phyloP scores from a whole-genome alignment of 805 yeast species.

The Wickerhamiella spandovensis region DNA sequence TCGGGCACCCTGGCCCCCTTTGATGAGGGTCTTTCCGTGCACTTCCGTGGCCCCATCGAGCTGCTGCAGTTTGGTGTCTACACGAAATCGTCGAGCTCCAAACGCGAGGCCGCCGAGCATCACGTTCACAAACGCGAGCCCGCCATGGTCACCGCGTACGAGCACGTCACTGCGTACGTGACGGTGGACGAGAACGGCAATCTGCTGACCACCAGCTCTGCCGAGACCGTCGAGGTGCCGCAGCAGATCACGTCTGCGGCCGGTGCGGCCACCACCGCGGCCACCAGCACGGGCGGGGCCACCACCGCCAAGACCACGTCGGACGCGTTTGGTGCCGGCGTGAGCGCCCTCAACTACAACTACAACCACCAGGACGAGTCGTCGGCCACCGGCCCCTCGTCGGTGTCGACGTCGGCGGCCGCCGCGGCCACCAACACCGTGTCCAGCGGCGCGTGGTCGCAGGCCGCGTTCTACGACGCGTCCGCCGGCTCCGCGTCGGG shows the following conservation, averaged over 20 bases:
- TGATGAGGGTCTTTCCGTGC: conserved; percentile 76
- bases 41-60: conserved; percentile 80
- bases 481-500: conserved; percentile 59
- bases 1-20: conserved; percentile 66
- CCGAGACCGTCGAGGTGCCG: conserved; percentile 9
- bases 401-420: conserved; percentile 20
- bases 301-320: conserved; percentile 8
- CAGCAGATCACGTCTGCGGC: conserved; percentile 20
- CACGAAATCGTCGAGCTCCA: conserved; percentile 40
- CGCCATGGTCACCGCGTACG: conserved; percentile 62
- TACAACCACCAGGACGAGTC: conserved; percentile 16
- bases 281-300: conserved; percentile 10
- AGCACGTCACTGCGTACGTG: conserved; percentile 40
- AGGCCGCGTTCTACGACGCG: conserved; percentile 55
- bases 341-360: conserved; percentile 12
- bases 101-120: conserved; percentile 36
- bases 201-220: conserved; percentile 15
- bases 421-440: conserved; percentile 11
- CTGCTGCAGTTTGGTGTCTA: conserved; percentile 82
- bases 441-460: conserved; percentile 45
- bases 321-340: background rate
- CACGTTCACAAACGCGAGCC: conserved; percentile 44
- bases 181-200: conserved; percentile 18
- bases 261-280: conserved; percentile 9
- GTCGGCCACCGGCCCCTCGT: conserved; percentile 18